phyloP scores from a whole-genome alignment of 495 filamentous ascomycete species.

The Penicillium roqueforti region DNA sequence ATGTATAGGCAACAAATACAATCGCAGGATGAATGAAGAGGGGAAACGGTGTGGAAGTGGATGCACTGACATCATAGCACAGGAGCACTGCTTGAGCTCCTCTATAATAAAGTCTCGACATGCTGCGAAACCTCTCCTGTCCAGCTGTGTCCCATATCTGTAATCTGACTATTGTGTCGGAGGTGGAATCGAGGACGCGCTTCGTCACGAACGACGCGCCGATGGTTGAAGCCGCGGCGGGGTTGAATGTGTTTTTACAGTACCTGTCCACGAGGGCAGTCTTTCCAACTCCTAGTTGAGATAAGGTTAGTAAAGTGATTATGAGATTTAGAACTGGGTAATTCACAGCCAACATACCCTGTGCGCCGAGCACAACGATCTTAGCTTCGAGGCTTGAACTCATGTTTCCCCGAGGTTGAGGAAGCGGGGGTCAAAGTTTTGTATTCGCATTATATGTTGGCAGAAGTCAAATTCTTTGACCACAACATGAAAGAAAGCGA shows the following conservation, averaged over 20 bases:
- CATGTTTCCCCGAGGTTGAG: constrained; percentile 46
- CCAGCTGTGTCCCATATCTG: constrained; percentile 96
- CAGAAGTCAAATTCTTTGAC: not conserved
- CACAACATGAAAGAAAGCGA: not conserved
- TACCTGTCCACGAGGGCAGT: constrained; percentile 87
- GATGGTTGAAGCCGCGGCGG: constrained; percentile 72
- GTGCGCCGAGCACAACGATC: constrained; percentile 83
- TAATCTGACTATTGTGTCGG: constrained; percentile 72
- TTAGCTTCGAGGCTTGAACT: constrained; percentile 83
- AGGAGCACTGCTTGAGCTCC: constrained; percentile 92
- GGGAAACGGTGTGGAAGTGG: not conserved
- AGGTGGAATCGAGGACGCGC: constrained; percentile 78
- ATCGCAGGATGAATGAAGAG: not conserved
- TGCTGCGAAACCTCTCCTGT: constrained; percentile 90
- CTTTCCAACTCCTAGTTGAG: constrained; percentile 74
- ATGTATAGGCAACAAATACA: not conserved
- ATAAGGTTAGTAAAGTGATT: constrained; percentile 1
- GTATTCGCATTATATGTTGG: constrained; percentile 30
- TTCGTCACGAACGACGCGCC: constrained; percentile 95
- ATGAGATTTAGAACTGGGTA: not conserved
- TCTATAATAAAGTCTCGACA: constrained; percentile 91
- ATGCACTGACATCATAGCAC: constrained; percentile 62
- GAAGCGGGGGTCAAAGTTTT: constrained; percentile 23
- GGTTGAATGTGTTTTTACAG: constrained; percentile 71
- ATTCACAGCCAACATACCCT: constrained; percentile 43